These are phyloP conservation scores for Nepenthes mirabilis DNA, from an alignment of 148 eudicot genomes.

Conservation along the genomic window DNA sequence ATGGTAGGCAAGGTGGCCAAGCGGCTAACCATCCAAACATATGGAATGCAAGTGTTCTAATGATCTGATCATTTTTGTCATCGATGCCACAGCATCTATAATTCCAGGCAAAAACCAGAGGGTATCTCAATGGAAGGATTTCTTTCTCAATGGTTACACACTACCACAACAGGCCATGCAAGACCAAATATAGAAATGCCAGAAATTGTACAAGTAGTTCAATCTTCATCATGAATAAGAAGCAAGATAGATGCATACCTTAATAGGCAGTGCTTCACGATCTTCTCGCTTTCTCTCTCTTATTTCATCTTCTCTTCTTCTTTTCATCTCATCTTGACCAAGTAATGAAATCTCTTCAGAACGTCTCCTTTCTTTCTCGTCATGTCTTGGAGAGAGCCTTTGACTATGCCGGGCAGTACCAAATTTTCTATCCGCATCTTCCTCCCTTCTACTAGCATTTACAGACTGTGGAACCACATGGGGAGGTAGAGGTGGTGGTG, in stretches of 20 bases:
- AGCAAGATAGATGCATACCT: slow-evolving; percentile 33
- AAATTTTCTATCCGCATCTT: slow-evolving; percentile 79
- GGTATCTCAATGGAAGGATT: too few relatives aligned
- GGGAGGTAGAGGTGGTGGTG: slow-evolving; percentile 95
- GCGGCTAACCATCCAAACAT: too few relatives aligned
- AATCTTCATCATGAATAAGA: too few relatives aligned
- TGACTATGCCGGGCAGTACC: slow-evolving; percentile 64
- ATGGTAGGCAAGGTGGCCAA: not conserved
- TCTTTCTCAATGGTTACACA: not conserved
- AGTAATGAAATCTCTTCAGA: slow-evolving; percentile 66
- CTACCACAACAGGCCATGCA: not conserved
- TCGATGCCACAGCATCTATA: too few relatives aligned
- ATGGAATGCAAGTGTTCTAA: too few relatives aligned
- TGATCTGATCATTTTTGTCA: too few relatives aligned
- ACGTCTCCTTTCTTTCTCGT: slow-evolving; percentile 84
- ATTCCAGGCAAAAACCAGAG: not conserved
- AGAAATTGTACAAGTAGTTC: too few relatives aligned
- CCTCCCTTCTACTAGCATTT: slow-evolving; percentile 66
- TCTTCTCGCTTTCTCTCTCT: slow-evolving; percentile 95
- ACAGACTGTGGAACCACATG: slow-evolving; percentile 83
- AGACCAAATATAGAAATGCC: not conserved
- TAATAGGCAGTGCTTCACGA: slow-evolving; percentile 38
- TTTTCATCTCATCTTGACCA: slow-evolving; percentile 63
- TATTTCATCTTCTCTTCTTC: slow-evolving; percentile 88
- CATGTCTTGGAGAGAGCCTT: slow-evolving; percentile 91